Conservation (phyloP, 345 rosid species). For the Ceriops zippeliana region DNA sequence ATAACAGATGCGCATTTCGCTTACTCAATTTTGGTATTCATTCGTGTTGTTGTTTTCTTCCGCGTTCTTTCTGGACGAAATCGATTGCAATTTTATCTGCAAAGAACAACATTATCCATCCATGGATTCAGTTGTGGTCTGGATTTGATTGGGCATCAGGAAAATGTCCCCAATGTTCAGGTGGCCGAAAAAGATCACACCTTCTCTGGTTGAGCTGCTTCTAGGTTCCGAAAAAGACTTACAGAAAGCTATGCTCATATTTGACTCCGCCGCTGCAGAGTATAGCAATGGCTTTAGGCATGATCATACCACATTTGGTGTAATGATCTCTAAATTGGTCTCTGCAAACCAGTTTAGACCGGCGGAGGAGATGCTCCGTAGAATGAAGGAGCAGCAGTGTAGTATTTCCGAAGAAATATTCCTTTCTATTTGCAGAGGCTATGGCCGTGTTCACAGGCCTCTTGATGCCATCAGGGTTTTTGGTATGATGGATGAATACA, state of each 20-base stretch:
- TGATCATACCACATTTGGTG: slow-evolving; percentile 49
- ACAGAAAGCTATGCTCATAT: slow-evolving; percentile 50
- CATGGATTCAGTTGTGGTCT: too few relatives aligned
- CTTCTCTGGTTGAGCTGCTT: slow-evolving; percentile 58
- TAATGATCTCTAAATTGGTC: slow-evolving; percentile 61
- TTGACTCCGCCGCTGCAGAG: slow-evolving; percentile 64
- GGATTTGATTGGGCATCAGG: too few relatives aligned
- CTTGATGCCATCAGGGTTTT: slow-evolving; percentile 67
- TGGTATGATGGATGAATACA: slow-evolving; percentile 61
- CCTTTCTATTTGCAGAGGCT: slow-evolving; percentile 68
- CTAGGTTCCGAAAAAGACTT: slow-evolving; percentile 52
- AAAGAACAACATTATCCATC: too few relatives aligned
- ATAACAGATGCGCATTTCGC: not conserved
- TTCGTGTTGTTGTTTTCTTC: too few relatives aligned
- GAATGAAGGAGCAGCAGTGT: slow-evolving; percentile 70
- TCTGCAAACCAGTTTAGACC: slow-evolving; percentile 60
- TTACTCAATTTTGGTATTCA: not conserved
- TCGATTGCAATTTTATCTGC: too few relatives aligned
- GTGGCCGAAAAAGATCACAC: slow-evolving; percentile 59
- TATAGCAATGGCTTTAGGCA: slow-evolving; percentile 59
- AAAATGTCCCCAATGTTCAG: slow-evolving; percentile 16
- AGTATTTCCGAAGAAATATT: slow-evolving; percentile 51
- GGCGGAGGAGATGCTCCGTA: slow-evolving; percentile 62
- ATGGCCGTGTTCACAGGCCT: slow-evolving; percentile 73
- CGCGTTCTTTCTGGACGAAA: too few relatives aligned